These are phyloP conservation scores for Ogataea trehalophila DNA, from an alignment of 805 yeast genomes.

Conservation along the genomic window DNA sequence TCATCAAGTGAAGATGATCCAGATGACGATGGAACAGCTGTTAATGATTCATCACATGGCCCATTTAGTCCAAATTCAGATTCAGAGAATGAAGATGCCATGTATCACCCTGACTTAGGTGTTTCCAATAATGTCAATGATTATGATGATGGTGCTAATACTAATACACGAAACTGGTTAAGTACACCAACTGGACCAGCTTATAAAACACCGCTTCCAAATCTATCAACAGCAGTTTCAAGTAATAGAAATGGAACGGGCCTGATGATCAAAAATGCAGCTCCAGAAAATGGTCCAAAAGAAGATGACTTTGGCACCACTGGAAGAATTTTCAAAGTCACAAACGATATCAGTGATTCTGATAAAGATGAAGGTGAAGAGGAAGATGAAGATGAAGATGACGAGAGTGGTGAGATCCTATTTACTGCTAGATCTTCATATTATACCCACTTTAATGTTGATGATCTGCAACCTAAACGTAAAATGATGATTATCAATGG, in stretches of 20 bases:
- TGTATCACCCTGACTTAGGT: background rate
- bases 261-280: background rate
- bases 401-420: conserved; percentile 25
- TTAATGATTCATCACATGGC: no score
- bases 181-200: background rate
- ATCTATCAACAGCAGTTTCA: background rate
- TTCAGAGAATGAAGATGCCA: no score
- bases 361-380: conserved; percentile 2
- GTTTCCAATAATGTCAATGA: background rate
- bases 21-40: no score
- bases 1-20: no score
- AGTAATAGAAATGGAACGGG: background rate
- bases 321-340: background rate
- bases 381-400: conserved; percentile 16
- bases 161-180: background rate
- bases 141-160: background rate
- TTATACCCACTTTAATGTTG: conserved; percentile 23
- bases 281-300: background rate
- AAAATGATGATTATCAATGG: conserved; percentile 24
- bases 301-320: background rate
- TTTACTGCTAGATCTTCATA: conserved; percentile 33
- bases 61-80: no score
- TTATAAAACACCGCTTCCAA: background rate
- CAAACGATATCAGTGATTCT: background rate
- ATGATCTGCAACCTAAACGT: conserved; percentile 9